Evolutionary conservation across 2,329 filamentous ascomycete species (phyloP).

Genomic region (Trichoderma arundinaceum): DNA sequence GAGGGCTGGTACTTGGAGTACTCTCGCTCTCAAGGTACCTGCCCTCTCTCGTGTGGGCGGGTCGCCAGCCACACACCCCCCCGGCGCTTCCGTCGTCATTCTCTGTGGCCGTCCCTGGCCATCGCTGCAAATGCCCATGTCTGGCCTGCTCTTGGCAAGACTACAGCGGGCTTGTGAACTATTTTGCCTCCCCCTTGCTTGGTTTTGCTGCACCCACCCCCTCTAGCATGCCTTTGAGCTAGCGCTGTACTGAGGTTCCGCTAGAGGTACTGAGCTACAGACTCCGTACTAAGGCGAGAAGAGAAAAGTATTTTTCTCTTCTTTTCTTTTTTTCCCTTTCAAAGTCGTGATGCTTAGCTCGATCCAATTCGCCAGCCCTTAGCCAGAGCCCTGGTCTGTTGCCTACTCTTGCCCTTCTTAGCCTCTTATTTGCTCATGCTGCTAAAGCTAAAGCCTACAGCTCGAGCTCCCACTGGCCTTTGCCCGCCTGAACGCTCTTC

Average conservation of each 20-base stretch:
- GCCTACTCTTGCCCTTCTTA: neutral
- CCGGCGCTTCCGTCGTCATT: constrained; percentile 30
- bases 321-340: neutral
- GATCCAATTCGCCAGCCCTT: neutral
- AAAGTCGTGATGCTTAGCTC: neutral
- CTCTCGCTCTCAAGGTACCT: constrained; percentile 19
- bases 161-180: neutral
- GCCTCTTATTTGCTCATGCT: neutral
- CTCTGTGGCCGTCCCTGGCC: neutral
- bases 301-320: constrained; percentile 2
- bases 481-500: neutral
- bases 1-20: constrained; percentile 21
- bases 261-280: too few relatives aligned
- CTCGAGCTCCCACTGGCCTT: constrained; percentile 12
- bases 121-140: constrained; percentile 13
- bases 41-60: constrained; percentile 16
- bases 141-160: constrained; percentile 18
- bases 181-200: constrained; percentile 28
- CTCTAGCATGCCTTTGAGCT: neutral
- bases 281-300: neutral
- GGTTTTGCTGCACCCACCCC: neutral
- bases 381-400: neutral
- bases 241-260: neutral
- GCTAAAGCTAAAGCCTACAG: neutral
- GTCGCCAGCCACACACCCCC: neutral